phyloP scores from a whole-genome alignment of 805 yeast genomes.

The Diddensiella santjacobensis region DNA sequence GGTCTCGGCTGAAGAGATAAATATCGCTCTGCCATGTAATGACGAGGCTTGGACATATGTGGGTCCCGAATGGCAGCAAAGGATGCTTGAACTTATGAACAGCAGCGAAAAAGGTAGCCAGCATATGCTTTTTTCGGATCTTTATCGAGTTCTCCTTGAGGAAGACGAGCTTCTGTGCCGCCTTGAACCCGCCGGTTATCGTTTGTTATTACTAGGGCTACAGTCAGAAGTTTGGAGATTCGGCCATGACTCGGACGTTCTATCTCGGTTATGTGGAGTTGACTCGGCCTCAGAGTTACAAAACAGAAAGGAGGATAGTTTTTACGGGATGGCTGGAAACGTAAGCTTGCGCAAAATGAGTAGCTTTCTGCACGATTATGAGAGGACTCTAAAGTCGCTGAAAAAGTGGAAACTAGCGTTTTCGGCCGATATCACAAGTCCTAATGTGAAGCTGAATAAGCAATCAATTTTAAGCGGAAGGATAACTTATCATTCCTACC shows the following conservation, averaged over 20 bases:
- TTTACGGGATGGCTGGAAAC: background rate
- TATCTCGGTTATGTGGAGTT: background rate
- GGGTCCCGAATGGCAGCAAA: background rate
- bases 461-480: background rate
- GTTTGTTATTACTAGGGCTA: background rate
- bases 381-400: background rate
- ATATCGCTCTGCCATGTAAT: background rate
- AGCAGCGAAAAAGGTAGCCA: background rate
- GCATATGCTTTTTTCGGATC: background rate
- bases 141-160: background rate
- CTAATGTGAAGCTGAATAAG: background rate
- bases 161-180: background rate
- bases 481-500: background rate
- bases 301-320: background rate
- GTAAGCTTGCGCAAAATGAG: background rate
- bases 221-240: background rate
- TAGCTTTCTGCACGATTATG: background rate
- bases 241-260: background rate
- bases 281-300: background rate
- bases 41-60: background rate
- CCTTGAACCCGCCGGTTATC: background rate
- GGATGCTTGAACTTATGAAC: background rate
- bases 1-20: background rate
- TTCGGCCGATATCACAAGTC: background rate
- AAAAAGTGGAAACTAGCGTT: background rate